Evolutionary conservation across 306 rosid species (phyloP).

Genomic region (Hippophae tibetana): DNA sequence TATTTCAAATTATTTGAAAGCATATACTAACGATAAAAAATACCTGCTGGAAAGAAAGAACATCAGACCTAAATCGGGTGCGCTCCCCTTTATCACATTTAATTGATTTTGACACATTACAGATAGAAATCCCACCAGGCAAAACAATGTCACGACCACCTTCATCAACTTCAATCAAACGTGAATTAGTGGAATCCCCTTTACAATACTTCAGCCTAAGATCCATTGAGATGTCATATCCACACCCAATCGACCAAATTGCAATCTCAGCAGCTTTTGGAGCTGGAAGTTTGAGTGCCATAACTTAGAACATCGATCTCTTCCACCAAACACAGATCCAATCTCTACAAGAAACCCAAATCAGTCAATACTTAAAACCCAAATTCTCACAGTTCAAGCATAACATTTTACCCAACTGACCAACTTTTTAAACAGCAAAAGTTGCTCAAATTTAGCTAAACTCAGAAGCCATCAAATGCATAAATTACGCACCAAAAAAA

Average conservation of each 20-base stretch:
- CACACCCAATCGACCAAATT: slow-evolving; percentile 78
- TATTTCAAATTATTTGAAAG: neutral
- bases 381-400: neutral
- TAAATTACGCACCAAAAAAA: neutral
- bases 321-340: slow-evolving; percentile 28
- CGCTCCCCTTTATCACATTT: slow-evolving; percentile 97
- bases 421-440: neutral
- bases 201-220: slow-evolving; percentile 83
- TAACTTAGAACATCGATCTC: slow-evolving; percentile 47
- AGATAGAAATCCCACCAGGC: slow-evolving; percentile 68
- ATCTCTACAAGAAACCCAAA: slow-evolving; percentile 7
- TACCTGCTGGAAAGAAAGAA: slow-evolving; percentile 96
- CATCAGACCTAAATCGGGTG: slow-evolving; percentile 89
- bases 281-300: slow-evolving; percentile 73
- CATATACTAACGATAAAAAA: neutral
- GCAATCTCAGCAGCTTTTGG: slow-evolving; percentile 70
- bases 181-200: slow-evolving; percentile 43
- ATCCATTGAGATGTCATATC: slow-evolving; percentile 72
- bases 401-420: neutral
- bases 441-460: neutral
- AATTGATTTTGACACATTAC: slow-evolving; percentile 70
- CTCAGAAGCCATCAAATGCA: neutral
- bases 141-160: slow-evolving; percentile 58
- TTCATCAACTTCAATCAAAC: slow-evolving; percentile 69
- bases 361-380: slow-evolving; percentile 8